Percentiles rank a stretch among this genome's conserved stretches.
These are phyloP conservation scores for Saussurea involucrata DNA, from an alignment of 129 eudicot genomes.

Conservation along the genomic window DNA sequence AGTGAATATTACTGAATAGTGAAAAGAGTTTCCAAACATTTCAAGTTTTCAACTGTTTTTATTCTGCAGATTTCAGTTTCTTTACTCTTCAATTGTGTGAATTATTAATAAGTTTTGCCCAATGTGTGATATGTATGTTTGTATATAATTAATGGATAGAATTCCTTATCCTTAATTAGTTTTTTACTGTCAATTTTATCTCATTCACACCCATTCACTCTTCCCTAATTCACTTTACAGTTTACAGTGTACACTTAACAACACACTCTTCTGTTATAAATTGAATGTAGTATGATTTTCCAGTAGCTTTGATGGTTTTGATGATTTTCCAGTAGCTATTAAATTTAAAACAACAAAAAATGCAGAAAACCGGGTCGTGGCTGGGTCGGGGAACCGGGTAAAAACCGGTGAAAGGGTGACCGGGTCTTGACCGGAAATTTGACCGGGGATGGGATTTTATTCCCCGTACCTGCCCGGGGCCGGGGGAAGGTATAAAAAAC, in stretches of 20 bases:
- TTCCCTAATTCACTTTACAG: not conserved
- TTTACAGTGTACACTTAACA: not conserved
- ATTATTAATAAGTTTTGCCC: constrained; percentile 6
- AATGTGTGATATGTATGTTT: not conserved
- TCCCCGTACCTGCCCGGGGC: no score
- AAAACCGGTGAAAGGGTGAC: no score
- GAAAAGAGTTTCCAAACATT: no score
- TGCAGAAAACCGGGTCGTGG: no score
- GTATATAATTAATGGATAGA: not conserved
- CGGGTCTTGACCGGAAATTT: no score
- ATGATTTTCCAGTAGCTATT: no score
- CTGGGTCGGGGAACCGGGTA: no score
- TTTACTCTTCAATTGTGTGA: not conserved
- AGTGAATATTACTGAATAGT: no score
- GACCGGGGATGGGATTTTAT: no score
- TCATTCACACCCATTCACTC: not conserved
- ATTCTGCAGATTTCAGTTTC: not conserved
- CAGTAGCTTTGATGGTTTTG: no score
- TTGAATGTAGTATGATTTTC: not conserved
- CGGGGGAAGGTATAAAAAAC: no score
- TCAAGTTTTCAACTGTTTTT: not conserved
- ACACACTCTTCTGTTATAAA: not conserved
- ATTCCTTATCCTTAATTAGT: constrained; percentile 16
- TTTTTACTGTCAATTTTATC: constrained; percentile 12
- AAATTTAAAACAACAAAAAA: no score